These are phyloP conservation scores for Cryptococcus sp. DNA, from an alignment of 1,284 basidiomycete genomes.

Conservation along the genomic window DNA sequence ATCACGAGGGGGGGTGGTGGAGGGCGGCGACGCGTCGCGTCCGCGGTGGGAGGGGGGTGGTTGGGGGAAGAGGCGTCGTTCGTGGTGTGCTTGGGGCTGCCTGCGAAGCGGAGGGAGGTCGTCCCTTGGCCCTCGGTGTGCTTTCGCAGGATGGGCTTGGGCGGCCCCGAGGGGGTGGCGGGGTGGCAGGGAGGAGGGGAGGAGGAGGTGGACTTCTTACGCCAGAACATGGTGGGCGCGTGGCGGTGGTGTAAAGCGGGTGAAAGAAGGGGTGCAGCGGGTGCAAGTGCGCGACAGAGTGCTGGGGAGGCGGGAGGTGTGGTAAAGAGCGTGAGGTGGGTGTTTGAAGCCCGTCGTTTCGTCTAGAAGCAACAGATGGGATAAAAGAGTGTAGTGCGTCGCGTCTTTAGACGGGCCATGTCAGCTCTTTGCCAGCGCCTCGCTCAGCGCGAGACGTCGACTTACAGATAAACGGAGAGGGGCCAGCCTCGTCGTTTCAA, in stretches of 20 bases:
- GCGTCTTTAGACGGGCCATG: background rate
- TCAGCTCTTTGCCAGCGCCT: too few species aligned
- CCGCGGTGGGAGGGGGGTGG: background rate
- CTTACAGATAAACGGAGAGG: too few species aligned
- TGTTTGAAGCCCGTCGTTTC: background rate
- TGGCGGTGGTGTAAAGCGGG: background rate
- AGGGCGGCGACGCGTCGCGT: conserved; percentile 3
- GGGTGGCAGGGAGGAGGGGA: conserved; percentile 6
- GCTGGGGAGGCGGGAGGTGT: background rate
- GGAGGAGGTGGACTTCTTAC: conserved; percentile 17
- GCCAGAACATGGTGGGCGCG: conserved; percentile 29
- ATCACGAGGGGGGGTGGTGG: conserved; percentile 13
- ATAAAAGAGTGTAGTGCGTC: conserved; percentile 2
- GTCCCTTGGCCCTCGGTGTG: conserved; percentile 18
- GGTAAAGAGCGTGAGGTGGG: background rate
- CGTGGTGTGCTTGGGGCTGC: conserved; percentile 4
- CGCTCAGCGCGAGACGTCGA: too few species aligned
- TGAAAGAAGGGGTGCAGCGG: too few species aligned
- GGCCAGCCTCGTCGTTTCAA: too few species aligned
- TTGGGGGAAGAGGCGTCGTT: background rate
- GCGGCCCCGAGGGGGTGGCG: conserved; percentile 15
- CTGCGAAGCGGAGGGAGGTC: conserved; percentile 27
- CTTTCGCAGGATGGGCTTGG: conserved; percentile 32
- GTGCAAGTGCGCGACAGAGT: background rate
- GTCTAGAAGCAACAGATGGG: background rate